Base-by-base conservation (phyloP, 2,329 filamentous ascomycete species). In the Sporothrix sp. region DNA sequence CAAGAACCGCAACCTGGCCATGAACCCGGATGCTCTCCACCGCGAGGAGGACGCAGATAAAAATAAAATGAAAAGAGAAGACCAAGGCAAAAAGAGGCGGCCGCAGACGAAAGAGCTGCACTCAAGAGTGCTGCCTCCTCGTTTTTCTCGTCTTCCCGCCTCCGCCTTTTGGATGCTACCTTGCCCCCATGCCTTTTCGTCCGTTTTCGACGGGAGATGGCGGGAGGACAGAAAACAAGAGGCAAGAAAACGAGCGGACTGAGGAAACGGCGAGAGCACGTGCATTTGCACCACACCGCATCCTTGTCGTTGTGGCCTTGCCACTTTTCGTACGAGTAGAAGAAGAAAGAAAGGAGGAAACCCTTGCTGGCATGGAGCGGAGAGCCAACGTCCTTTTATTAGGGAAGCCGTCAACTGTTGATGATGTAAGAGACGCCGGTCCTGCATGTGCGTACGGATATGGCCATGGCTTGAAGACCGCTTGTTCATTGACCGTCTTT, bases 151-250 rank as follows among this genome's bases (percentile, higher is more conserved):
- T n/a, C n/a, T n/a, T 43, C 21, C 38, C 45, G 44, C 45, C 44
- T 52, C 50, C 50, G 50, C 50, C 45, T 48, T 48, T 52, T 48
- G 38, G 30, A 52, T 48, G 38, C 23, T 32, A 48, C 44, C 30
- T 27, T 50, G 48, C n/a, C 48, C 48, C 48, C 48, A 50, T 50
- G 37, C 18, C 39, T 32, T 43, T 37, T 36, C 10, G 45, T 39
- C 25, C 35, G 42, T 46, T 7, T 37, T 23, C 27, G 11, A 16
- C 28, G 18, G 49, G 25, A 32, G 4, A 18, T 45, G n/a, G 16
- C 30, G 43, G 42, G 18, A 44, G 23, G 28, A 13, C 42, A 27
- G 23, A 45, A 35, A 45, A 16, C 7, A 21, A 36, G 6, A 18
- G 20, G 7, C 1, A 45, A 25, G 13, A 7, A 40, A 36, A 16